Evolutionary conservation across 23 red algal genomes (phyloP).

Genomic region (Cyanidiococcus yangmingshanensis): DNA sequence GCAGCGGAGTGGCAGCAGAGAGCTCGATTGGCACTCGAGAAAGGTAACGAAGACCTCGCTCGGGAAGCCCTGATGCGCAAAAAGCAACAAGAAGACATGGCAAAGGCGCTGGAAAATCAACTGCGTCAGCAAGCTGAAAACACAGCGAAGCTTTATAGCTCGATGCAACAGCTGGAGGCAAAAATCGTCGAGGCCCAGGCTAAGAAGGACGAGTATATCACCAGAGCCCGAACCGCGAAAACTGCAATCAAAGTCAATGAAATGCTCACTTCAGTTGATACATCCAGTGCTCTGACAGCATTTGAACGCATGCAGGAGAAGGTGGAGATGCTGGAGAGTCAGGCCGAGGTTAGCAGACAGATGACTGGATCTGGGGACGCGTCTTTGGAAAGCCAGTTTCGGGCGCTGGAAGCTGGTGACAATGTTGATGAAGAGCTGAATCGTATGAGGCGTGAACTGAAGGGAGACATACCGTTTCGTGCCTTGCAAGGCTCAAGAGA

Average conservation of each 20-base stretch:
- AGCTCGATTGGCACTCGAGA: constrained; percentile 88
- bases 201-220: constrained; percentile 93
- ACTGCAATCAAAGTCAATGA: constrained; percentile 93
- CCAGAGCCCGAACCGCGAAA: constrained; percentile 81
- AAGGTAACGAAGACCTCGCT: constrained; percentile 88
- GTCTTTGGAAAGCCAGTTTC: constrained; percentile 81
- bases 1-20: constrained; percentile 83
- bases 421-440: constrained; percentile 84
- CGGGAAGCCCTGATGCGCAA: constrained; percentile 75
- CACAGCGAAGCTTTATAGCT: constrained; percentile 71
- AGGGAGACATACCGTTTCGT: constrained; percentile 30
- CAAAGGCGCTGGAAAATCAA: constrained; percentile 43
- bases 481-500: constrained; percentile 30
- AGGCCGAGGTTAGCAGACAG: constrained; percentile 58
- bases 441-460: constrained; percentile 60
- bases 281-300: constrained; percentile 56
- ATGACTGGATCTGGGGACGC: constrained; percentile 54
- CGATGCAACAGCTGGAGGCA: constrained; percentile 73
- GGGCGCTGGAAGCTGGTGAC: constrained; percentile 63
- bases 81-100: constrained; percentile 74
- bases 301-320: constrained; percentile 98
- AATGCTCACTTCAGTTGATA: constrained; percentile 72
- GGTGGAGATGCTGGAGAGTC: constrained; percentile 84
- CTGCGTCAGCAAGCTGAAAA: constrained; percentile 59
- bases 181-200: constrained; percentile 85